These are phyloP conservation scores for Debaryomyces maramus DNA, from an alignment of 805 yeast genomes.

Conservation along the genomic window DNA sequence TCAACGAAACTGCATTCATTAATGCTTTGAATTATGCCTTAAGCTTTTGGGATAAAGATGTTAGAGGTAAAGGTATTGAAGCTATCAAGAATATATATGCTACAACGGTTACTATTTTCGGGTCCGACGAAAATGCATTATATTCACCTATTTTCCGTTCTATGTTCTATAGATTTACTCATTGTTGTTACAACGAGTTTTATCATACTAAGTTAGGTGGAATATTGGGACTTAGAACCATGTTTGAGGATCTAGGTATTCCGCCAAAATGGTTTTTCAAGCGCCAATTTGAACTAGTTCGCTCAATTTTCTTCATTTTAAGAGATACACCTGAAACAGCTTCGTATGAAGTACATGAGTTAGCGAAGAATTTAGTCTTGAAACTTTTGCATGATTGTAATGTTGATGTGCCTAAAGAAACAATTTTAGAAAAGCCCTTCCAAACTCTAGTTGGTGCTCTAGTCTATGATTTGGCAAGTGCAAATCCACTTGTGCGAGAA, in stretches of 20 bases:
- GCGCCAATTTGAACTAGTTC: constrained; percentile 78
- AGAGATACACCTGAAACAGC: constrained; percentile 89
- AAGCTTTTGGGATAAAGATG: constrained; percentile 70
- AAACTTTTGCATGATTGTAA: constrained; percentile 68
- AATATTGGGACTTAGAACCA: constrained; percentile 72
- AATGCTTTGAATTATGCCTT: constrained; percentile 78
- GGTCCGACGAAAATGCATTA: constrained; percentile 60
- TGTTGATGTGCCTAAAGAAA: constrained; percentile 55
- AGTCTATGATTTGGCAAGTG: constrained; percentile 89
- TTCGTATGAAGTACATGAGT: constrained; percentile 71
- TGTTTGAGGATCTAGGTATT: constrained; percentile 65
- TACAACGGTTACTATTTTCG: constrained; percentile 67
- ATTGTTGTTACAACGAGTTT: constrained; percentile 86
- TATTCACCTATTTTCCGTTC: constrained; percentile 74
- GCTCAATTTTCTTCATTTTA: constrained; percentile 85
- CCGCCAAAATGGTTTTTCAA: constrained; percentile 73
- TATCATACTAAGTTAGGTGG: constrained; percentile 89
- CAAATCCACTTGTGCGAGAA: constrained; percentile 77
- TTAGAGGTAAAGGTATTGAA: constrained; percentile 67
- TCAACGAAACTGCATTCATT: constrained; percentile 69
- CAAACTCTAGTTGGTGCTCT: constrained; percentile 83
- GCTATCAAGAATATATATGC: constrained; percentile 63
- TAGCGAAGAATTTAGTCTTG: constrained; percentile 68
- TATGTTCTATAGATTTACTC: constrained; percentile 80
- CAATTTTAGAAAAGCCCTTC: constrained; percentile 68